Evolutionary conservation across 805 yeast species (phyloP), one percentile per base, ranked within the genome.

Genomic region (Tetrapisispora iriomotensis): DNA sequence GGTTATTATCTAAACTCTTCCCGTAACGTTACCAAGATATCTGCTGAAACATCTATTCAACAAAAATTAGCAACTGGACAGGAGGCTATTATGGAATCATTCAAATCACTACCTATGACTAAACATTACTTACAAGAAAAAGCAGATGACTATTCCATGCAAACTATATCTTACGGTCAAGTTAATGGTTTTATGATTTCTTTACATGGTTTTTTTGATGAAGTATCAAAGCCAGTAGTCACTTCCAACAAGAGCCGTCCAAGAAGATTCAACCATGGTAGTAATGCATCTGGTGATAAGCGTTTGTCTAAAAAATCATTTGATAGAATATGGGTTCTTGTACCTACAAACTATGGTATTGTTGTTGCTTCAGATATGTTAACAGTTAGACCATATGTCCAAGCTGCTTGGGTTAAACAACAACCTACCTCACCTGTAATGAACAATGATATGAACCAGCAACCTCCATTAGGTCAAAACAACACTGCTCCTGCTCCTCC

Each of bases 311-410:
- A 68, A 48, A 81, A 92, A 56, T 76, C 92, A 8, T 92, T 92
- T 60, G 98, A 92, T 58, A 72, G 98, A 54, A 70, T 80, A 0
- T 77, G 92, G 56, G 67, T 84, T n/a, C 65, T 83, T 20, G 79
- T 87, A 2, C 77, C 83, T 12, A 81, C 79, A 12, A 73, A 77
- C 14, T 71, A 72, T 41, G 82, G 87, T 4, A 65, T 75, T 23
- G 75, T 85, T 66, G 77, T 92, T 23, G 96, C 95, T 13, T 81
- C 94, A 25, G 98, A 92, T 61, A 58, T 84, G 56, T 66, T 92
- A 38, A 68, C 77, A 13, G 62, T 92, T 3, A 75, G 94, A 46
- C 70, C 79, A 6, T 70, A 64, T 47, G 68, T 78, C 1, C 76
- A 74, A 4, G 67, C 71, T 21, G 71, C 84, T 0, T 84, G 90